phyloP scores from a whole-genome alignment of 2,329 filamentous ascomycete genomes.

The Sporothrix pseudoabietina region DNA sequence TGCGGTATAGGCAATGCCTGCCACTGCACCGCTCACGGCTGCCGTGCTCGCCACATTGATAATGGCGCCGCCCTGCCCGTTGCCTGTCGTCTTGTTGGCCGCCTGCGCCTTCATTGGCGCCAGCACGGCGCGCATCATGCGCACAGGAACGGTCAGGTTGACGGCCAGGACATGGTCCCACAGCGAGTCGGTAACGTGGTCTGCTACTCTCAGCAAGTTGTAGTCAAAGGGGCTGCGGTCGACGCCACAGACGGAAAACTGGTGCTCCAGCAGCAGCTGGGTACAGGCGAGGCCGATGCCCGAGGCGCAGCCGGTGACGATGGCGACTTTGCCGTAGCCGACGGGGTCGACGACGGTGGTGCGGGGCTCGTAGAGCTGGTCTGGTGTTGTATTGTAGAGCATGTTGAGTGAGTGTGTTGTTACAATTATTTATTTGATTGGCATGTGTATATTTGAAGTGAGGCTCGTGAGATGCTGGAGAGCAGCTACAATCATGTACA shows the following conservation, averaged over 20 bases:
- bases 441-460: background rate
- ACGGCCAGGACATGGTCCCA: conserved; percentile 42
- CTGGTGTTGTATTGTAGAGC: conserved; percentile 38
- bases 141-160: conserved; percentile 57
- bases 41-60: conserved; percentile 52
- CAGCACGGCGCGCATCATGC: conserved; percentile 51
- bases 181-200: conserved; percentile 42
- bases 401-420: conserved; percentile 28
- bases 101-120: conserved; percentile 49
- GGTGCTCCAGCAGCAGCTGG: conserved; percentile 46
- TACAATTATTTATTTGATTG: background rate
- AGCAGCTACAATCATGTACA: background rate
- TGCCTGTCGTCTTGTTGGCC: background rate
- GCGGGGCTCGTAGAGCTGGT: conserved; percentile 37
- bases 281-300: conserved; percentile 54
- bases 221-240: conserved; percentile 41
- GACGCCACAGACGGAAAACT: conserved; percentile 34
- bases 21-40: conserved; percentile 46
- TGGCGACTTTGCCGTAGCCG: conserved; percentile 46
- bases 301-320: conserved; percentile 50
- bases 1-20: conserved; percentile 42
- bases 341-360: conserved; percentile 36
- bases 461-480: background rate
- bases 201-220: conserved; percentile 33
- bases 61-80: conserved; percentile 46